A percentile compares a stretch with the other conserved stretches of the same genome.
Evolutionary conservation across 2,329 filamentous ascomycete species (phyloP).

Genomic region (Cordyceps javanica): DNA sequence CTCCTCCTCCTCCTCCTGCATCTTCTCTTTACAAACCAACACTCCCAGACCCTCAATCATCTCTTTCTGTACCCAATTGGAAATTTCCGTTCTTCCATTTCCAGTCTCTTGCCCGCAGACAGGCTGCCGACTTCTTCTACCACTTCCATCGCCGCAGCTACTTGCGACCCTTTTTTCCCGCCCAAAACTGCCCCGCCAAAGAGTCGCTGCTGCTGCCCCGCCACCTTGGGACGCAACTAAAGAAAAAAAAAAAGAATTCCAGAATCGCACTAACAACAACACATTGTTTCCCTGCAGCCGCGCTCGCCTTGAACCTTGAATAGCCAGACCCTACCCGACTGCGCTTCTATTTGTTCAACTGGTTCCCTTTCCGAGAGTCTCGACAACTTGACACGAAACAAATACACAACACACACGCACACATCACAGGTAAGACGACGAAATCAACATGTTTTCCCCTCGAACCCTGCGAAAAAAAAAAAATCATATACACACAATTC

Average conservation of each 20-base stretch:
- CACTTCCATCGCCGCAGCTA: no score
- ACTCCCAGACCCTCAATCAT: neutral
- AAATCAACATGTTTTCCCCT: neutral
- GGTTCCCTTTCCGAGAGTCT: neutral
- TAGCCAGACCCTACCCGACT: no score
- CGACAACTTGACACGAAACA: no score
- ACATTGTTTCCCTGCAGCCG: neutral
- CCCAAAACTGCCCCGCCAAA: conserved; percentile 5
- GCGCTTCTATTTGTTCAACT: neutral
- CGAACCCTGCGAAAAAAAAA: neutral
- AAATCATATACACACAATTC: neutral
- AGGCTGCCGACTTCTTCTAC: neutral
- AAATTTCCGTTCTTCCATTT: neutral
- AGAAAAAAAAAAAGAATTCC: neutral
- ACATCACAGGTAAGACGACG: conserved; percentile 6
- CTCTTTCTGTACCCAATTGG: neutral
- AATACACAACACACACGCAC: no score
- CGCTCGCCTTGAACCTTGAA: neutral
- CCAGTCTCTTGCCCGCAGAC: neutral
- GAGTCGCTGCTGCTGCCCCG: neutral
- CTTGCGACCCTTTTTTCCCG: neutral
- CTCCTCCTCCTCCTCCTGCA: neutral
- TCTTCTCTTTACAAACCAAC: neutral
- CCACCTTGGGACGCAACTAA: conserved; percentile 1
- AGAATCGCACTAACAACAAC: conserved; percentile 6